phyloP scores from a whole-genome alignment of 1,284 basidiomycete species.

The Tilletia caries region DNA sequence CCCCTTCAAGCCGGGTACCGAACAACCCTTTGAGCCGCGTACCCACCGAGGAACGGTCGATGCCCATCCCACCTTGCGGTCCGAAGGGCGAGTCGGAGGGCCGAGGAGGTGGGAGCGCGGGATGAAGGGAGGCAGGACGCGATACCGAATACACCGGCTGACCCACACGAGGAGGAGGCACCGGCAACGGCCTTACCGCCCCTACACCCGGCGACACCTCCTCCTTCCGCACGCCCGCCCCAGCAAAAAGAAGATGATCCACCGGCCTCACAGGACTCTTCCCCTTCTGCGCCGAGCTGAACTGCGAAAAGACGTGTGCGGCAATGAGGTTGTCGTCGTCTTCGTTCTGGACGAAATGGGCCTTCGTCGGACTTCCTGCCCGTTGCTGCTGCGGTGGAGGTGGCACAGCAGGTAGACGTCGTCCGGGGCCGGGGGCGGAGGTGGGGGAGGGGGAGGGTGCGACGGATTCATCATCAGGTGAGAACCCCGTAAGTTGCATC shows the following conservation, averaged over 20 bases:
- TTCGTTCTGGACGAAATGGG: conserved; percentile 1
- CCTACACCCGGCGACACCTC: neutral
- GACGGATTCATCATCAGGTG: conserved; percentile 17
- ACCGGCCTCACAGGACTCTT: neutral
- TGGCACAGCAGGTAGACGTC: too few relatives aligned
- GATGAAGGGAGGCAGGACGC: neutral
- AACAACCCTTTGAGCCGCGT: conserved; percentile 18
- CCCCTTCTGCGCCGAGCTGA: neutral
- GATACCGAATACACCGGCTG: neutral
- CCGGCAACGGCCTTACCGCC: neutral
- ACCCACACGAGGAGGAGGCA: conserved; percentile 1
- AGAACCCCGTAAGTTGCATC: conserved; percentile 5
- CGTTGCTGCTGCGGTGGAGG: too few relatives aligned
- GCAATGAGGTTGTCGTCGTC: neutral
- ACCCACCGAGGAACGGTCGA: conserved; percentile 8
- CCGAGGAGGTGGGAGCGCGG: conserved; percentile 8
- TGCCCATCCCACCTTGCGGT: neutral
- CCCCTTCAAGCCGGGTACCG: conserved; percentile 7
- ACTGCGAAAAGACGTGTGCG: conserved; percentile 1
- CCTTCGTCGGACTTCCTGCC: neutral
- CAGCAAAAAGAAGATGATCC: neutral
- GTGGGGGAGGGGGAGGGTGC: too few relatives aligned
- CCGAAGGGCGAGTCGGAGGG: conserved; percentile 9
- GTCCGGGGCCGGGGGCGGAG: too few relatives aligned
- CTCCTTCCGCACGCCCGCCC: neutral